A percentile compares a stretch with the other conserved stretches of the same genome.
Conservation (phyloP, 768 basidiomycete genomes). For the Hericium rajendrae region DNA sequence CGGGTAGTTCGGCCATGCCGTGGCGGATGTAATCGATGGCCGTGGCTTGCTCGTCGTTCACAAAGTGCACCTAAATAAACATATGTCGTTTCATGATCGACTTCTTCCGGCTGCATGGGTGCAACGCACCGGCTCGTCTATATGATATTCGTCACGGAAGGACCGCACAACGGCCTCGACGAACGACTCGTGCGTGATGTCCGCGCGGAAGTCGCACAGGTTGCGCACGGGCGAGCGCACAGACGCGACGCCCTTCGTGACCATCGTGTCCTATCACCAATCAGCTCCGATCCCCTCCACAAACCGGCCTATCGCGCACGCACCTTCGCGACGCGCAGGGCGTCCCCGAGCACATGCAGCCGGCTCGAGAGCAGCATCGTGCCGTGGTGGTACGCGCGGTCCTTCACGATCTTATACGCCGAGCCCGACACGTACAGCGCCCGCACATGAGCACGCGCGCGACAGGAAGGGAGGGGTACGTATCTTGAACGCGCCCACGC, state of each 20-base stretch:
- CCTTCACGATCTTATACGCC: conserved; percentile 90
- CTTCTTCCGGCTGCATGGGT: neutral
- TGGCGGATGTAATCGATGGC: conserved; percentile 50
- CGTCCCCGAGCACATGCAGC: conserved; percentile 59
- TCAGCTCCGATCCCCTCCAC: neutral
- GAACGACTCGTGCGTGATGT: conserved; percentile 61
- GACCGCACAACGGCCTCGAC: conserved; percentile 54
- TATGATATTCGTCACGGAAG: conserved; percentile 52
- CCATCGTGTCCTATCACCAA: conserved; percentile 54
- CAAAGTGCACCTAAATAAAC: conserved; percentile 15
- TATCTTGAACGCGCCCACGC: conserved; percentile 82
- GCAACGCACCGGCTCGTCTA: conserved; percentile 25
- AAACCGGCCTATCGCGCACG: conserved; percentile 3
- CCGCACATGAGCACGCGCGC: neutral
- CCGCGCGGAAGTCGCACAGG: conserved; percentile 42
- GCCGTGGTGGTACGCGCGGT: conserved; percentile 93
- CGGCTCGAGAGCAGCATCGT: conserved; percentile 93
- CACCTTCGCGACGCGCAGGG: conserved; percentile 62
- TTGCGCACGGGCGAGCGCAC: conserved; percentile 92
- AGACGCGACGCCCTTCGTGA: conserved; percentile 80
- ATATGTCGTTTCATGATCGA: neutral
- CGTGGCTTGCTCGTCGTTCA: conserved; percentile 38
- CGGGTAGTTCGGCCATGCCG: conserved; percentile 68
- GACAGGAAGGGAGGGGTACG: conserved; percentile 27
- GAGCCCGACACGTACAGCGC: conserved; percentile 81